Conservation (phyloP, 2,329 filamentous ascomycete genomes). For the Bipolaris sorokiniana region DNA sequence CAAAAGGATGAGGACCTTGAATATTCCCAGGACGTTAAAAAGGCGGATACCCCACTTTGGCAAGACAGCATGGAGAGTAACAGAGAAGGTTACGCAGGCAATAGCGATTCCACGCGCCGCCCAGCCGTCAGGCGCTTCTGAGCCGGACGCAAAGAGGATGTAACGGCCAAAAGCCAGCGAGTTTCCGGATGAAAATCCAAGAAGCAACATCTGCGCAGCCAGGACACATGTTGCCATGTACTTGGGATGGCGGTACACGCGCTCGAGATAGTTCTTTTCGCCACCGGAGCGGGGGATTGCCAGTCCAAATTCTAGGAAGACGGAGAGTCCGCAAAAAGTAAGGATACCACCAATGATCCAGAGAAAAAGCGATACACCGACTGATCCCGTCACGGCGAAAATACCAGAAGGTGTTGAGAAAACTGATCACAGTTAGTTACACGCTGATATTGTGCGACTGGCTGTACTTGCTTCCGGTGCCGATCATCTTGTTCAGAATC, state of each 20-base stretch:
- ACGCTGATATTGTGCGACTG: slow-evolving; percentile 3
- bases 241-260: slow-evolving; percentile 64
- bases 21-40: slow-evolving; percentile 64
- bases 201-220: slow-evolving; percentile 65
- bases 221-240: slow-evolving; percentile 66
- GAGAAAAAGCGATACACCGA: slow-evolving; percentile 60
- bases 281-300: slow-evolving; percentile 68
- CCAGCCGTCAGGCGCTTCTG: slow-evolving; percentile 59
- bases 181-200: slow-evolving; percentile 66
- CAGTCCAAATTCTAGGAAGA: slow-evolving; percentile 68
- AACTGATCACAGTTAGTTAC: slow-evolving; percentile 33
- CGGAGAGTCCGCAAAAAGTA: slow-evolving; percentile 64
- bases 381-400: slow-evolving; percentile 60
- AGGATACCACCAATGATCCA: slow-evolving; percentile 62
- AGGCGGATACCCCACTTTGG: slow-evolving; percentile 66
- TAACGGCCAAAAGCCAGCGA: slow-evolving; percentile 65
- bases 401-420: slow-evolving; percentile 66
- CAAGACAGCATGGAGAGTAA: slow-evolving; percentile 58
- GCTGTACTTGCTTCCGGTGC: slow-evolving; percentile 33
- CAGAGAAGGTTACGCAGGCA: slow-evolving; percentile 58
- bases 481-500: slow-evolving; percentile 45
- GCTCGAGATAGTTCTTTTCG: slow-evolving; percentile 71
- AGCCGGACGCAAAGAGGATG: slow-evolving; percentile 62
- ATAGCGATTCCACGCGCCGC: slow-evolving; percentile 60
- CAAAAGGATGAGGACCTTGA: slow-evolving; percentile 66